These are phyloP conservation scores for Cryphonectria naterciae DNA, from an alignment of 2,329 filamentous ascomycete genomes.

Conservation along the genomic window DNA sequence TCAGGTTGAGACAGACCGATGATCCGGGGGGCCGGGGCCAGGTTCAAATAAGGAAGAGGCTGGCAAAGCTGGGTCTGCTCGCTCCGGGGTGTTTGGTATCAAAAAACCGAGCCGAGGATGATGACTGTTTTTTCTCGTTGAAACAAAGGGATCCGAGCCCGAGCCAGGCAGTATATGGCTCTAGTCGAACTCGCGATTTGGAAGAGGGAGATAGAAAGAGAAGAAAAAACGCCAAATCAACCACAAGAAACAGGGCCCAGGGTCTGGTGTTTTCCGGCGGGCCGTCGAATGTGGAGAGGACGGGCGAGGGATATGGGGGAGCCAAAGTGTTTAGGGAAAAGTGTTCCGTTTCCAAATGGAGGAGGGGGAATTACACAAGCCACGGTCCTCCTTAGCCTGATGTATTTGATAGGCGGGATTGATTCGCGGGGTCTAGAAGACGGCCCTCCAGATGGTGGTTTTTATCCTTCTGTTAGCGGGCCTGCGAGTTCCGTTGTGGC, in stretches of 20 bases:
- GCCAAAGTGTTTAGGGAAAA: background rate
- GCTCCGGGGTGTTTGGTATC: background rate
- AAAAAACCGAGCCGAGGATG: background rate
- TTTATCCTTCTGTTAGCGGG: background rate
- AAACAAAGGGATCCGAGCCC: background rate
- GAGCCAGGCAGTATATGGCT: background rate
- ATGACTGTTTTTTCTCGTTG: background rate
- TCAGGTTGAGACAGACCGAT: conserved; percentile 14
- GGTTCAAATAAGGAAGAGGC: conserved; percentile 8
- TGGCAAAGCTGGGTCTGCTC: background rate
- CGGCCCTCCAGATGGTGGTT: background rate
- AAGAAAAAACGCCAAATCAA: background rate
- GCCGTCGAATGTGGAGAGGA: conserved; percentile 5
- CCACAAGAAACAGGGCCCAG: background rate
- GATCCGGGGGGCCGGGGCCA: conserved; percentile 1
- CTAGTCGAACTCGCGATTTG: background rate
- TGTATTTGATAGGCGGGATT: background rate
- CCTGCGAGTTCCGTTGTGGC: background rate
- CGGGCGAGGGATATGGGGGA: background rate
- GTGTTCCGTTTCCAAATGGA: conserved; percentile 4
- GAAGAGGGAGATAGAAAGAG: background rate
- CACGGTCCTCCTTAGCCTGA: conserved; percentile 1
- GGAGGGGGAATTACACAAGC: background rate
- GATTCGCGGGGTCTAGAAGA: conserved; percentile 4
- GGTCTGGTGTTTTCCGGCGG: background rate